Evolutionary conservation across 108 stramenopile genomes (phyloP), one percentile per base, ranked within the genome.

Genomic region (Nannochloropsis gaditana): DNA sequence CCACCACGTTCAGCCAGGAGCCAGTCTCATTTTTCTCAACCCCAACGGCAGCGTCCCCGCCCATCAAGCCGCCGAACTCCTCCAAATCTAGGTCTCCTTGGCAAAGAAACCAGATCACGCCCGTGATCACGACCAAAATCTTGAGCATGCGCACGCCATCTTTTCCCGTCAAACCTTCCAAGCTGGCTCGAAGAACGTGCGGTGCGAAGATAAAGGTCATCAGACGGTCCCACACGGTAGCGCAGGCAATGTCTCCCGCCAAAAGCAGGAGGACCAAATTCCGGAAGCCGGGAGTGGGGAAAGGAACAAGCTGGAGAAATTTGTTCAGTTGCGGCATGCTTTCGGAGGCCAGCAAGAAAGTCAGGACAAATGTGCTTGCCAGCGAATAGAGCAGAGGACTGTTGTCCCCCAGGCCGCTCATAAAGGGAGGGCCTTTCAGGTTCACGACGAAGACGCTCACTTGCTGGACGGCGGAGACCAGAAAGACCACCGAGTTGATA

Each of bases 361-460:
- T 87, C 19, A 88, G 87, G n/a, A 89, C 90, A 82, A 90, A 91
- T 42, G 89, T 89, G 21, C 88, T 87, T n/a, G 88, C 90, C 73
- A 97, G 90, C 90, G 95, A 96, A 92, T 93, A 97, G 15, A 97
- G 90, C 43, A 98, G 93, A 19, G 97, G 95, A 17, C 92, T 92
- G 88, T 99, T 97, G 88, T 97, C 96, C 9, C 94, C 92, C 84
- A 99, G 86, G n/a, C 98, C 98, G 2, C 93, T 95, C 98, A 99
- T 99, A 91, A 96, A 99, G 11, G 98, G 98, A 11, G 95, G 90
- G 19, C 98, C 98, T 93, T 99, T 97, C 42, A 97, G 92, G 86
- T 97, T 97, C 45, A 98, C 98, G 80, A 99, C 94, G 91, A 97
- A 97, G 41, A 99, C 98, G 11, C 95, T 94, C 44, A 98, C 96